These are phyloP conservation scores for Termitomyces sp. DNA, from an alignment of 768 basidiomycete species.

Conservation along the genomic window DNA sequence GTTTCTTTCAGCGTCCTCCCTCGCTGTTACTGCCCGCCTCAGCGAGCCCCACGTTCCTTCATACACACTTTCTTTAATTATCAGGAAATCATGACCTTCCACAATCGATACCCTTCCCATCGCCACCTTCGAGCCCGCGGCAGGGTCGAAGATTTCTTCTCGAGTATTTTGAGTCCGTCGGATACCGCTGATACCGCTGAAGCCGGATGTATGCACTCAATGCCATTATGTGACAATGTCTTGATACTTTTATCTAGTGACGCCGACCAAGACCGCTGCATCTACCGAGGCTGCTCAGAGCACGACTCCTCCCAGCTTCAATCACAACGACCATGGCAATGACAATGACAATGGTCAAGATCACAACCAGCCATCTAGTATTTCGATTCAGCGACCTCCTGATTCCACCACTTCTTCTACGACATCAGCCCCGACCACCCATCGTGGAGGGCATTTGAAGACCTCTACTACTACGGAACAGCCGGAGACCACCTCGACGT, in stretches of 20 bases:
- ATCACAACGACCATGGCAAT: neutral
- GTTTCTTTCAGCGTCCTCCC: neutral
- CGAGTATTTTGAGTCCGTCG: neutral
- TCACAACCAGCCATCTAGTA: no score
- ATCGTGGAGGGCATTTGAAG: neutral
- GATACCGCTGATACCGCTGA: neutral
- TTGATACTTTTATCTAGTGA: neutral
- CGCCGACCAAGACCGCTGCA: neutral
- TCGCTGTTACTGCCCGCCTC: neutral
- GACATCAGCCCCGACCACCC: neutral
- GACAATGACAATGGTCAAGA: neutral
- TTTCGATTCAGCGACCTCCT: no score
- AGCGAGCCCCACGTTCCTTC: conserved; percentile 16
- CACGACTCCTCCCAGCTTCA: no score
- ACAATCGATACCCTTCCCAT: conserved; percentile 24
- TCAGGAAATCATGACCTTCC: conserved; percentile 22
- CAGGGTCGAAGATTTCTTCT: neutral
- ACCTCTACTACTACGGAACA: neutral
- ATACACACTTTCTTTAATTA: conserved; percentile 9
- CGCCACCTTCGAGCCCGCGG: conserved; percentile 22
- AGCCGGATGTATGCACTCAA: neutral
- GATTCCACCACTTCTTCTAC: neutral
- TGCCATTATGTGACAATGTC: neutral
- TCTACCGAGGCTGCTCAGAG: neutral
- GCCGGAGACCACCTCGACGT: neutral